Evolutionary conservation across 2,329 filamentous ascomycete genomes (phyloP).

Genomic region (Botrytis elliptica): DNA sequence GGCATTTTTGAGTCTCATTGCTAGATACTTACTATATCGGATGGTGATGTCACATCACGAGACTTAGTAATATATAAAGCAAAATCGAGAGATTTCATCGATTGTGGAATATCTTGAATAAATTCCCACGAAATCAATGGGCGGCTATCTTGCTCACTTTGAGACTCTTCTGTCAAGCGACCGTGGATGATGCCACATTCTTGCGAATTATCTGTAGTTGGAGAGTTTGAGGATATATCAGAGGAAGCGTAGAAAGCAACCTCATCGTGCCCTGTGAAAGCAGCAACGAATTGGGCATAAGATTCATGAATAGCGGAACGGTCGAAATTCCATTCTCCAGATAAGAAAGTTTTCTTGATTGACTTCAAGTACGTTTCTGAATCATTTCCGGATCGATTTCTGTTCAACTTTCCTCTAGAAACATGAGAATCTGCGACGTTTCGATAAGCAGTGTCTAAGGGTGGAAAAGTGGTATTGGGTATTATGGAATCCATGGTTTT

Average conservation of each 20-base stretch:
- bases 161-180: not conserved
- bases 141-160: not conserved
- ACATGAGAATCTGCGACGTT: not conserved
- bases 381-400: not conserved
- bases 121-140: not conserved
- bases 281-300: constrained; percentile 7
- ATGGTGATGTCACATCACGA: not conserved
- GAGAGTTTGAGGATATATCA: not conserved
- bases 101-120: not conserved
- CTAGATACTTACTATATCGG: not conserved
- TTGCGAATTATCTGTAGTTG: not conserved
- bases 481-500: not conserved
- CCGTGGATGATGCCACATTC: not conserved
- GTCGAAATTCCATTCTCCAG: not conserved
- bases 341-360: not conserved
- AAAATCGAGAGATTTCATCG: not conserved
- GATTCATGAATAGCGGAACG: not conserved
- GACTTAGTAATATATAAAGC: not conserved
- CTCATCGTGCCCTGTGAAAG: constrained; percentile 7
- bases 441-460: constrained; percentile 3
- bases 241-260: not conserved
- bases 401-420: not conserved
- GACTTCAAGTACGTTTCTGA: not conserved
- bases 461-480: not conserved
- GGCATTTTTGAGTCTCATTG: not conserved